Conservation (phyloP, 805 yeast species). For the Candida silvicultrix region DNA sequence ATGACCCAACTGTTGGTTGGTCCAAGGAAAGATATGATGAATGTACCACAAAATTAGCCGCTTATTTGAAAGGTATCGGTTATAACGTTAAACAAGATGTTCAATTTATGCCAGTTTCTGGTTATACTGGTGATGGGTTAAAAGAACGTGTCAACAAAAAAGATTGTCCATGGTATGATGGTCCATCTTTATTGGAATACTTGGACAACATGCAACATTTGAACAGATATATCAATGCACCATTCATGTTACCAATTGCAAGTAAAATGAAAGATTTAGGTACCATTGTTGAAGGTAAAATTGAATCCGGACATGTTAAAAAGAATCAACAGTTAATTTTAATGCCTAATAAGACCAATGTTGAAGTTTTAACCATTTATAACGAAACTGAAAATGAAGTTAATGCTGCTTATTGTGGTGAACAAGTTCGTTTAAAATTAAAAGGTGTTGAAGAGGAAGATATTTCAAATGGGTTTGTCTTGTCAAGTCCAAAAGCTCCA, state of each 20-base stretch:
- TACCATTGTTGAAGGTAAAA: slow-evolving; percentile 96
- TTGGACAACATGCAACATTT: slow-evolving; percentile 77
- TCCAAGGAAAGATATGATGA: slow-evolving; percentile 93
- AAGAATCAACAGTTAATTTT: slow-evolving; percentile 69
- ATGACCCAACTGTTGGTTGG: slow-evolving; percentile 96
- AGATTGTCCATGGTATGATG: slow-evolving; percentile 88
- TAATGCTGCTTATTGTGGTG: slow-evolving; percentile 87
- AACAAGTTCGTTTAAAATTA: slow-evolving; percentile 88
- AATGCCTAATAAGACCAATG: slow-evolving; percentile 86
- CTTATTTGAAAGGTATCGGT: slow-evolving; percentile 83
- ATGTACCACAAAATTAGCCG: slow-evolving; percentile 77
- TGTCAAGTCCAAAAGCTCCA: slow-evolving; percentile 81
- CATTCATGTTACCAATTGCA: slow-evolving; percentile 94
- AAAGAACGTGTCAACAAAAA: slow-evolving; percentile 71
- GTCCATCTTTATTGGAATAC: slow-evolving; percentile 88
- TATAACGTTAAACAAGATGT: slow-evolving; percentile 81
- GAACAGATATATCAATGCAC: slow-evolving; percentile 85
- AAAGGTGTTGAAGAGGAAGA: slow-evolving; percentile 98
- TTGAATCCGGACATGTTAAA: slow-evolving; percentile 90
- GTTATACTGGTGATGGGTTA: slow-evolving; percentile 95
- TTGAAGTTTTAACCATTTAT: slow-evolving; percentile 83
- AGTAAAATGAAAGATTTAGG: slow-evolving; percentile 97
- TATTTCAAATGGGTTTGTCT: slow-evolving; percentile 82
- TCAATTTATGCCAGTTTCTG: slow-evolving; percentile 94
- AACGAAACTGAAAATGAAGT: slow-evolving; percentile 96